phyloP scores from a whole-genome alignment of 208 protist genomes.

The Acanthamoeba healyi region DNA sequence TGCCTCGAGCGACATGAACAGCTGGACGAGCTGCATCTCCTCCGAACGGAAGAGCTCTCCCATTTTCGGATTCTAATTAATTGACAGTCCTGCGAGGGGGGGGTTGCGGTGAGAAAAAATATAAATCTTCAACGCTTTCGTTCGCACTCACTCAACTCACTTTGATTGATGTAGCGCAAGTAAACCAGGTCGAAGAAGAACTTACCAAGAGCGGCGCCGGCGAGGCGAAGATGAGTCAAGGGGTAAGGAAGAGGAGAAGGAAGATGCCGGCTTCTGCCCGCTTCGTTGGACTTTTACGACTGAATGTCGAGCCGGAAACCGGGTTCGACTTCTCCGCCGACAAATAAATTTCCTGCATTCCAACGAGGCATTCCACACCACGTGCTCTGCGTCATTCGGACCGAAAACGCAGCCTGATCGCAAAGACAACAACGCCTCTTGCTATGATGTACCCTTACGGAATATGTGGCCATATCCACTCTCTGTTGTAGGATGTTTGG shows the following conservation, averaged over 20 bases:
- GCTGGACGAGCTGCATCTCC: conserved; percentile 97
- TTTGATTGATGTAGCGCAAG: too few species aligned
- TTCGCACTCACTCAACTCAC: too few species aligned
- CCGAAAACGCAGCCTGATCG: too few species aligned
- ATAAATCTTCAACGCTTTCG: too few species aligned
- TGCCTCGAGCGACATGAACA: conserved; percentile 98
- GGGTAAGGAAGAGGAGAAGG: background rate
- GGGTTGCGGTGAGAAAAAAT: too few species aligned
- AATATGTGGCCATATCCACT: too few species aligned
- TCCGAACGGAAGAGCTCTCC: conserved; percentile 95
- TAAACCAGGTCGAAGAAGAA: too few species aligned
- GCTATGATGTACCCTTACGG: too few species aligned
- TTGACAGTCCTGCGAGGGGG: background rate
- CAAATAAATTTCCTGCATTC: background rate
- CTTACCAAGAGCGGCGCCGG: background rate
- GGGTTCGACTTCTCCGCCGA: background rate
- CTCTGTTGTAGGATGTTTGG: too few species aligned
- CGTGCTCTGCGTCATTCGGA: too few species aligned
- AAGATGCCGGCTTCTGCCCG: background rate
- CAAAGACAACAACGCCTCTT: too few species aligned
- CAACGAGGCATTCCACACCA: background rate
- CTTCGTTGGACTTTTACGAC: background rate
- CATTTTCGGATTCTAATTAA: conserved; percentile 26
- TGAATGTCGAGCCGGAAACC: background rate
- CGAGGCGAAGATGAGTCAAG: background rate